Base-by-base conservation (phyloP, 2,329 filamentous ascomycete species). In the Phaeosphaeriaceae sp. region DNA sequence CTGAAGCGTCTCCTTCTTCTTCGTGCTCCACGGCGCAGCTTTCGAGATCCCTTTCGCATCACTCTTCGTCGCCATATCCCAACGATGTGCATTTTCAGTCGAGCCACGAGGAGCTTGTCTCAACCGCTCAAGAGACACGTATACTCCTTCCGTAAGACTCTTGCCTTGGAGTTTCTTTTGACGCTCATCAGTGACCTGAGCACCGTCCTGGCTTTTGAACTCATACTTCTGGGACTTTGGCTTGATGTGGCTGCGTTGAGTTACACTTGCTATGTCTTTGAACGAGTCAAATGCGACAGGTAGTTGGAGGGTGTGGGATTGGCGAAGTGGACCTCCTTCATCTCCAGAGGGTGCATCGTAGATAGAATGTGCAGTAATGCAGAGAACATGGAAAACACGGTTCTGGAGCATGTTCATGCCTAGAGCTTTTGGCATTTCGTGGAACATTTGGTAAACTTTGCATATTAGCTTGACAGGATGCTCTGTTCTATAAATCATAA, bases 41-140 rank as follows among this genome's bases (percentile, higher is more conserved):
- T 59, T 54, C 10, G 68, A 62, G 8, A 67, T 49, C 0, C 91
- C 91, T 54, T 83, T 83, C 0, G 91, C 91, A 73, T 94, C 86
- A 59, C 88, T 90, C 11, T 88, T 85, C 10, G 91, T 94, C 9
- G 87, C 90, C 90, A 94, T 94, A 58, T 89, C 81, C 91, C 91
- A 95, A 75, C 90, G 88, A 51, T 69, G 68, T 28, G 10, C 17
- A 17, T 40, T 28, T 9, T 43, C 22, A 10, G 49, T 26, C 5
- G 26, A 26, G 28, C 49, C 54, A 49, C 10, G 51, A 28, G 55
- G 22, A 35, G 61, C 61, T 35, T 62, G 48, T 30, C 52, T 58
- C 11, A 71, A 49, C 35, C 66, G 61, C 53, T 93, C 91, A 1
- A 93, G 81, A 63, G 87, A 89, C 26, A 83, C 85, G 68, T 92